A percentile compares a stretch with the other conserved stretches of the same genome.
phyloP scores from a whole-genome alignment of 352 stramenopile genomes.

The Phytophthora litchii region DNA sequence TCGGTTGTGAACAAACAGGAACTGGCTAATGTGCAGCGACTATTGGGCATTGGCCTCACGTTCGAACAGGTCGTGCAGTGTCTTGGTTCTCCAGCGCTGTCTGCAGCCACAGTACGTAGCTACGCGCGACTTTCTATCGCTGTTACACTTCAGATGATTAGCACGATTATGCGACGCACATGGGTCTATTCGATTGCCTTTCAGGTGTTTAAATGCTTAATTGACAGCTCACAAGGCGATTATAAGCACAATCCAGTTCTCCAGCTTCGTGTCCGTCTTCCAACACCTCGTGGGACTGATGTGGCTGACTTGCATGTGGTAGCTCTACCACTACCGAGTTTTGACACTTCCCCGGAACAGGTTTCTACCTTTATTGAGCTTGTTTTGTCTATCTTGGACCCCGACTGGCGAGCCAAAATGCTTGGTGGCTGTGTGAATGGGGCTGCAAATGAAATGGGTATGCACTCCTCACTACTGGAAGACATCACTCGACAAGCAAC shows the following conservation, averaged over 20 bases:
- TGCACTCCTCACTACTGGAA: constrained; percentile 7
- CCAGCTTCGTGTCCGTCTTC: constrained; percentile 33
- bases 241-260: constrained; percentile 16
- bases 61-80: constrained; percentile 16
- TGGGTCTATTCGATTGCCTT: constrained; percentile 32
- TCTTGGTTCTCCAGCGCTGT: background rate
- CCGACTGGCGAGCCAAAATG: constrained; percentile 33
- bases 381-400: constrained; percentile 31
- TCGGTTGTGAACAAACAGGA: constrained; percentile 9
- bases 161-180: constrained; percentile 18
- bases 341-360: constrained; percentile 15
- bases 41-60: constrained; percentile 18
- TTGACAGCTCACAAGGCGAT: background rate
- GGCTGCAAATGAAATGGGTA: constrained; percentile 13
- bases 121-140: constrained; percentile 25
- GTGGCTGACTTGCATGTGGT: constrained; percentile 36
- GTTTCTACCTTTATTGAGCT: constrained; percentile 2
- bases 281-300: constrained; percentile 3
- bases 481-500: constrained; percentile 8
- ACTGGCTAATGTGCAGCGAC: constrained; percentile 16
- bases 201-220: constrained; percentile 1
- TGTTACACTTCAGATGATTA: constrained; percentile 24
- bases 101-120: background rate
- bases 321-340: constrained; percentile 29
- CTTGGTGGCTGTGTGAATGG: constrained; percentile 26